Conservation (phyloP, 2,329 filamentous ascomycete genomes). For the Lecanicillium sp. region DNA sequence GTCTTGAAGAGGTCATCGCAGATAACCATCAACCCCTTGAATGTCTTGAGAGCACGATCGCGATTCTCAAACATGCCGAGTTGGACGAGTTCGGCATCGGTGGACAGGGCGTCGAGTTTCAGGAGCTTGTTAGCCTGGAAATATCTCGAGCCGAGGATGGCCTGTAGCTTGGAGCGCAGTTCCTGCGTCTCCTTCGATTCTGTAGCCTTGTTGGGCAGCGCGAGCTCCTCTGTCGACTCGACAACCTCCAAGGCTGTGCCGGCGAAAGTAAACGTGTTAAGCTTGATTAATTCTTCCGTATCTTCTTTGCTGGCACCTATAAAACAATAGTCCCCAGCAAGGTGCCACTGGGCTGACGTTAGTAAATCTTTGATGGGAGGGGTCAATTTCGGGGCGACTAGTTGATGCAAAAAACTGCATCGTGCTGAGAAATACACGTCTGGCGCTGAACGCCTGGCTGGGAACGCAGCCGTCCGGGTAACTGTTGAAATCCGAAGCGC, state of each 20-base stretch:
- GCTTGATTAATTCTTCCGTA: slow-evolving; percentile 56
- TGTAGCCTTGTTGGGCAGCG: slow-evolving; percentile 31
- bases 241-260: slow-evolving; percentile 54
- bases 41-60: slow-evolving; percentile 76
- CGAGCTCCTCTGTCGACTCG: slow-evolving; percentile 38
- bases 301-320: slow-evolving; percentile 61
- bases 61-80: slow-evolving; percentile 71
- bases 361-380: slow-evolving; percentile 45
- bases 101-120: slow-evolving; percentile 70
- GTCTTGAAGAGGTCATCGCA: slow-evolving; percentile 73
- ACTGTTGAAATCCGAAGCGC: slow-evolving; percentile 40
- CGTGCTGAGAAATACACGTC: slow-evolving; percentile 44
- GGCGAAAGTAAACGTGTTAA: slow-evolving; percentile 65
- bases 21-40: slow-evolving; percentile 84
- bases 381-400: background rate
- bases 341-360: slow-evolving; percentile 64
- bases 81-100: slow-evolving; percentile 63
- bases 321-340: slow-evolving; percentile 63
- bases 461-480: slow-evolving; percentile 18
- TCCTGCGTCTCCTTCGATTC: slow-evolving; percentile 50
- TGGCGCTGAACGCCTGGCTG: slow-evolving; percentile 27
- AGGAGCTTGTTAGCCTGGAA: slow-evolving; percentile 65
- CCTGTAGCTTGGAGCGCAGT: slow-evolving; percentile 62
- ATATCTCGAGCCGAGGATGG: slow-evolving; percentile 71
- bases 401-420: slow-evolving; percentile 11